phyloP scores from a whole-genome alignment of 768 basidiomycete genomes.

The Harrya chromipes region DNA sequence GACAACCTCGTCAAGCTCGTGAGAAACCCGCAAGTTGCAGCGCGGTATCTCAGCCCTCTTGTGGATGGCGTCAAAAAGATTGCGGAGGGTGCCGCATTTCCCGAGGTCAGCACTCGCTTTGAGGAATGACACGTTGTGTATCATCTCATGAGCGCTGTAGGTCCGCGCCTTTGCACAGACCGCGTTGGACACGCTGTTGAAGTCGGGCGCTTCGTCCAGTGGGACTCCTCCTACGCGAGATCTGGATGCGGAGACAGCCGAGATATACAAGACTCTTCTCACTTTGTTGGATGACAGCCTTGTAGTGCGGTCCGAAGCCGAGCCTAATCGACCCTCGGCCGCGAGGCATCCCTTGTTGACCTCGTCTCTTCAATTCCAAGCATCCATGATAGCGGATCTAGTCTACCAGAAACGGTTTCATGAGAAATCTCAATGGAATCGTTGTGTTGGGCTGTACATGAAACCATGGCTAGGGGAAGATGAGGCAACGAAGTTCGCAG shows the following conservation, averaged over 20 bases:
- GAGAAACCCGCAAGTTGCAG: constrained; percentile 85
- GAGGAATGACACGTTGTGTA: constrained; percentile 3
- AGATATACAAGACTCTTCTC: constrained; percentile 53
- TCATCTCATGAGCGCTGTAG: constrained; percentile 33
- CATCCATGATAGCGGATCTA: constrained; percentile 75
- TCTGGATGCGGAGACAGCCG: constrained; percentile 57
- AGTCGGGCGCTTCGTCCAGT: constrained; percentile 77
- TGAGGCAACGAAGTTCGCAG: constrained; percentile 49
- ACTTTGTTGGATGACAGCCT: constrained; percentile 54
- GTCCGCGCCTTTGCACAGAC: constrained; percentile 90
- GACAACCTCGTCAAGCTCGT: constrained; percentile 98
- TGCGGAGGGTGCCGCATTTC: constrained; percentile 89
- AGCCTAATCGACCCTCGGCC: constrained; percentile 49
- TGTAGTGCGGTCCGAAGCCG: constrained; percentile 37
- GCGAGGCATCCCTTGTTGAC: constrained; percentile 58
- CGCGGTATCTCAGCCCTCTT: constrained; percentile 80
- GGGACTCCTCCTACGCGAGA: constrained; percentile 74
- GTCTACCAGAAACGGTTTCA: constrained; percentile 55
- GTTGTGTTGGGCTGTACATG: constrained; percentile 71
- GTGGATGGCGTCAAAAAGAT: constrained; percentile 91
- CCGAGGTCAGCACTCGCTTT: constrained; percentile 57
- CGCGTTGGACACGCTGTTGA: constrained; percentile 74
- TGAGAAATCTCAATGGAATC: constrained; percentile 58
- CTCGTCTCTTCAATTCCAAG: constrained; percentile 65
- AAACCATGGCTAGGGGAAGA: constrained; percentile 64